phyloP scores from a whole-genome alignment of 2,329 filamentous ascomycete species.

The Didymosphaeria variabile region DNA sequence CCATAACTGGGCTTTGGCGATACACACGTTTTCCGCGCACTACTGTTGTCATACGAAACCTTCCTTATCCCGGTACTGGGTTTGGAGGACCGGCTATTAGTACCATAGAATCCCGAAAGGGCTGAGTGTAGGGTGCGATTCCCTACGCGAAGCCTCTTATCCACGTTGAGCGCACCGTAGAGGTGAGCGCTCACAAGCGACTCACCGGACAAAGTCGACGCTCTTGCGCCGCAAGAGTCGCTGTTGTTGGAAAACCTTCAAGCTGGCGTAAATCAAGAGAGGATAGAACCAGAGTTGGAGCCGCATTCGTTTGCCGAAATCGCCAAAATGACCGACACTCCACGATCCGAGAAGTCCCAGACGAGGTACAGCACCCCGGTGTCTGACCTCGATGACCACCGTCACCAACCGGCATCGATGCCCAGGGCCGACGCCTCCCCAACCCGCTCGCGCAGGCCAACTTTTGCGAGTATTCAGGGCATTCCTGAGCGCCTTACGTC shows the following conservation, averaged over 20 bases:
- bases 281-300: constrained; percentile 21
- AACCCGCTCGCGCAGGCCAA: constrained; percentile 68
- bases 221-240: constrained; percentile 43
- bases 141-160: constrained; percentile 56
- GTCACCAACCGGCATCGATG: constrained; percentile 69
- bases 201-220: constrained; percentile 51
- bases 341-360: constrained; percentile 72
- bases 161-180: constrained; percentile 61
- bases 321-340: constrained; percentile 61
- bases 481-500: constrained; percentile 53
- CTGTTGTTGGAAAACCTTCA: constrained; percentile 23
- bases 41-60: constrained; percentile 26
- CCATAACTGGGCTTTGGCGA: constrained; percentile 78
- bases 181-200: constrained; percentile 65
- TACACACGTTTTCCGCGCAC: constrained; percentile 26
- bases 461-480: constrained; percentile 72
- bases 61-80: constrained; percentile 34
- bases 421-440: constrained; percentile 65
- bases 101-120: constrained; percentile 29
- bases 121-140: constrained; percentile 56
- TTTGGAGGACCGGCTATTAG: constrained; percentile 39
- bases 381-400: constrained; percentile 87
- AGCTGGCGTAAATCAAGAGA: constrained; percentile 34
- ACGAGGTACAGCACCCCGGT: constrained; percentile 77
- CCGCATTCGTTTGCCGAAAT: constrained; percentile 35